Evolutionary conservation across 208 protist genomes (phyloP), one percentile per base, ranked within the genome.

Genomic region (Tritrichomonas musculus): DNA sequence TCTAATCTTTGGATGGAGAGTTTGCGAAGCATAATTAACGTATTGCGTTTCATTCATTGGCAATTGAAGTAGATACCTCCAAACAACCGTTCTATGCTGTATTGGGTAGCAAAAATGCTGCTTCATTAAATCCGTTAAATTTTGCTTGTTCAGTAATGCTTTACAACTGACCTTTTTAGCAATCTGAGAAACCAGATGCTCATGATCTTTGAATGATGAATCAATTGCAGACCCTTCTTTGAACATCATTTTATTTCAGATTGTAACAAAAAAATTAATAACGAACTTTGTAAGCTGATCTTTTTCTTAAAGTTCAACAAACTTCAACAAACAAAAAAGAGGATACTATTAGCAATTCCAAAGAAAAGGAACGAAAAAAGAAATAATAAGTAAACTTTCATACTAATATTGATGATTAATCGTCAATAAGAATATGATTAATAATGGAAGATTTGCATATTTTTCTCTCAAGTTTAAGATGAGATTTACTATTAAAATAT

Each of bases 31-130:
- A 39, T 69, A 92, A 44, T 41, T 65, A 25, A 22, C 41, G 49
- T 92, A 94, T 73, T 92, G 73, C n/a, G 92, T 65, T 27, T 88
- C 82, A 73, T 94, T 94, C 92, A 93, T 92, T 57, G 93, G 93
- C 25, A 94, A 30, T 41, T 65, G 72, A 47, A 94, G 50, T 13
- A 94, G 44, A 92, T 93, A 92, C 44, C 93, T 44, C 93, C 93
- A 94, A 55, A 94, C 72, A 50, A 94, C 8, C 25, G 22, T 27
- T 49, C 93, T 36, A 30, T 94, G 92, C 44, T 94, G 53, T 82
- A 49, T 36, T 17, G 93, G 93, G 82, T 44, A 88, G 8, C n/a
- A 55, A 39, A 57, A 57, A 53, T 49, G 33, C 39, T 88, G 33
- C 47, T 30, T 53, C 0, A 88, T 88, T 88, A 88, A 39, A 27